phyloP scores from a whole-genome alignment of 257 asterid species.

The Linderniella brevidens region DNA sequence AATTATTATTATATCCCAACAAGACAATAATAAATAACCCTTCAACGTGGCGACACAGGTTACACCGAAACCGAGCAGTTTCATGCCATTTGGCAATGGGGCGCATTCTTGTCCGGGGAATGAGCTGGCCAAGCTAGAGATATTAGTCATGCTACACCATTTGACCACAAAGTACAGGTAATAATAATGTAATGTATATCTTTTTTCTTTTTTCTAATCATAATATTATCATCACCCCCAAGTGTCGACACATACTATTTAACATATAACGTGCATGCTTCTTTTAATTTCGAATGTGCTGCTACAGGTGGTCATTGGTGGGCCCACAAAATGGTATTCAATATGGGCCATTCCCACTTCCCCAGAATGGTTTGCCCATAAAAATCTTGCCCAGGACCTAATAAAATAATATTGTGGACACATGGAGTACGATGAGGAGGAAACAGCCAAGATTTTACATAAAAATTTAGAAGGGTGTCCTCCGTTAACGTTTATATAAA shows the following conservation, averaged over 20 bases:
- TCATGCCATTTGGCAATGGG: constrained; percentile 97
- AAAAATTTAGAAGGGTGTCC: too few species aligned
- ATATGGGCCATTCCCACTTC: constrained; percentile 98
- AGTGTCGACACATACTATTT: background rate
- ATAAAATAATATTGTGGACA: background rate
- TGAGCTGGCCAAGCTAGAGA: constrained; percentile 91
- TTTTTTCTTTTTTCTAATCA: background rate
- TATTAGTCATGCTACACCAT: constrained; percentile 70
- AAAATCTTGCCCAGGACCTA: constrained; percentile 27
- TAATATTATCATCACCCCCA: background rate
- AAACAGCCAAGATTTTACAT: too few species aligned
- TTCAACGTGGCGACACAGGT: constrained; percentile 24
- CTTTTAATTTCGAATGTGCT: too few species aligned
- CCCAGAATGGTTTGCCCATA: constrained; percentile 87
- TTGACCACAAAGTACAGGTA: constrained; percentile 89
- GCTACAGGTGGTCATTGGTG: constrained; percentile 71
- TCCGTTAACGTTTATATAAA: too few species aligned
- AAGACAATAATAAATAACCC: background rate
- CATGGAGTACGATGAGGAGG: too few species aligned
- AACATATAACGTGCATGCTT: background rate
- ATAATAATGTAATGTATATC: background rate
- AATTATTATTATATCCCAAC: background rate
- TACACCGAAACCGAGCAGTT: constrained; percentile 71
- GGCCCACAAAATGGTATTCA: constrained; percentile 86
- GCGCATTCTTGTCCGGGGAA: constrained; percentile 86